These are phyloP conservation scores for Rhizopogon vinicolor DNA, from an alignment of 768 basidiomycete species.

Conservation along the genomic window DNA sequence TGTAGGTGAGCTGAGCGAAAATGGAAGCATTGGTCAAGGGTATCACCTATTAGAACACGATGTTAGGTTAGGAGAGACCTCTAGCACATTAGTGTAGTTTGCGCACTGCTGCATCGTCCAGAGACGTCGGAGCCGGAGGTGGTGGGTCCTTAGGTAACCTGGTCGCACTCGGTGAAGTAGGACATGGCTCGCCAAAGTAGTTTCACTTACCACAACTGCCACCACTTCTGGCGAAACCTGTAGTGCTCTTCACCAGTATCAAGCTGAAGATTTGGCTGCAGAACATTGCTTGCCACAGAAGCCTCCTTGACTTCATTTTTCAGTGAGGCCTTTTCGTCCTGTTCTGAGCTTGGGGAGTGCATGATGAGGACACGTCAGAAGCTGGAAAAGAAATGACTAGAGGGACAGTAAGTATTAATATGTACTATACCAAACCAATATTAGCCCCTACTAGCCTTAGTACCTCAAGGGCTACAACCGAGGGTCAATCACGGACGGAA, in stretches of 20 bases:
- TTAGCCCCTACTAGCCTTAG: too few species aligned
- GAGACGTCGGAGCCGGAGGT: slow-evolving; percentile 46
- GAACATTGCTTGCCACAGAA: neutral
- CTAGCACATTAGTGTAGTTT: neutral
- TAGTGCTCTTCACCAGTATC: slow-evolving; percentile 36
- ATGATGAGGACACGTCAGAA: too few species aligned
- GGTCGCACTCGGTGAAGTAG: neutral
- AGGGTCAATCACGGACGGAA: too few species aligned
- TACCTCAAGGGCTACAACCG: too few species aligned
- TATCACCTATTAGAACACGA: slow-evolving; percentile 33
- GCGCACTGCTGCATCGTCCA: slow-evolving; percentile 51
- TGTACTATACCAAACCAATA: too few species aligned
- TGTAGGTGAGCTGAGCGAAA: slow-evolving; percentile 56
- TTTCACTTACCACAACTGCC: slow-evolving; percentile 46
- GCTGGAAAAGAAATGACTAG: too few species aligned
- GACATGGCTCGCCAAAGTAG: neutral
- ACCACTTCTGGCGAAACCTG: slow-evolving; percentile 44
- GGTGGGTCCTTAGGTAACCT: slow-evolving; percentile 62
- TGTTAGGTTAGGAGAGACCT: neutral
- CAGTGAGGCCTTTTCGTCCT: neutral
- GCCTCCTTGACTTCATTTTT: neutral
- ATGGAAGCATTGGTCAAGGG: slow-evolving; percentile 57
- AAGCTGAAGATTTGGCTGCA: slow-evolving; percentile 26
- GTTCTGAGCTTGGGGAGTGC: neutral
- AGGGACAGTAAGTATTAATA: too few species aligned